Conservation (phyloP, 2,329 filamentous ascomycete species). For the Fusarium avenaceum region DNA sequence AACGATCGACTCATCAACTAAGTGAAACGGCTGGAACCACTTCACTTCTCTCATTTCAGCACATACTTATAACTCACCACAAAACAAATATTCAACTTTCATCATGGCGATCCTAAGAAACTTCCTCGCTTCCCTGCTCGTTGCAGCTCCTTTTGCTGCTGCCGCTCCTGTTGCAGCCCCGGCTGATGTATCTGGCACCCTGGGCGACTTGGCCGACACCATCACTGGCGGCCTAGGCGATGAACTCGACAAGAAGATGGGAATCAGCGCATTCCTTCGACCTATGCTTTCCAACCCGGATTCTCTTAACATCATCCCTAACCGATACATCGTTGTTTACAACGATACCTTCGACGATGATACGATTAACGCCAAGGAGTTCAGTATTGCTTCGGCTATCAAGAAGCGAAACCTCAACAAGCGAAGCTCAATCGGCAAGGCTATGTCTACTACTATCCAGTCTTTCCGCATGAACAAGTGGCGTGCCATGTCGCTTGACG, state of each 20-base stretch:
- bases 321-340: conserved; percentile 76
- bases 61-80: conserved; percentile 24
- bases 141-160: conserved; percentile 47
- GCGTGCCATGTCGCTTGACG: conserved; percentile 67
- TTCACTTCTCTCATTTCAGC: conserved; percentile 46
- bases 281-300: conserved; percentile 64
- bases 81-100: conserved; percentile 32
- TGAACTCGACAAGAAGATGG: conserved; percentile 36
- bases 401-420: conserved; percentile 70
- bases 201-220: conserved; percentile 39
- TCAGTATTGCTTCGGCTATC: conserved; percentile 62
- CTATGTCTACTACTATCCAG: conserved; percentile 62
- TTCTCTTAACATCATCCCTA: conserved; percentile 63
- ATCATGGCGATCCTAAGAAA: conserved; percentile 49
- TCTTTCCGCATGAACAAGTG: conserved; percentile 63
- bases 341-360: conserved; percentile 65
- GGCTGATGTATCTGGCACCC: conserved; percentile 20
- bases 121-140: conserved; percentile 45
- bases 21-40: conserved; percentile 51
- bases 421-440: conserved; percentile 62
- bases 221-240: conserved; percentile 25
- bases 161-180: conserved; percentile 44
- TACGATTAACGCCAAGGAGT: conserved; percentile 64
- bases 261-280: conserved; percentile 51
- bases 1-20: conserved; percentile 39